Evolutionary conservation across 257 asterid species (phyloP).

Genomic region (Gentiana dahurica): DNA sequence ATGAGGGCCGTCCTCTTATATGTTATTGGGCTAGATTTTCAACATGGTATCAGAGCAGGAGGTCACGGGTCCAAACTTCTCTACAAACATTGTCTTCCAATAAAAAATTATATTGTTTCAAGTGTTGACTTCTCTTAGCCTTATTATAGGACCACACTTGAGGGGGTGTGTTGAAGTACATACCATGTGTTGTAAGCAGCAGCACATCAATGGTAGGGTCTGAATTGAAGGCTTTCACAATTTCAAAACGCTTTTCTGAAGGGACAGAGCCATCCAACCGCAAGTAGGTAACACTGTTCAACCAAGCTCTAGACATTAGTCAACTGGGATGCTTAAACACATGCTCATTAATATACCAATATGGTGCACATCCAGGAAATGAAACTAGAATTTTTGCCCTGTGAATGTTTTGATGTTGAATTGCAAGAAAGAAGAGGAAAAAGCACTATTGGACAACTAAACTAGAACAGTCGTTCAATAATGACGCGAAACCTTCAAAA

Average conservation of each 20-base stretch:
- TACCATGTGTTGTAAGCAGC: constrained; percentile 97
- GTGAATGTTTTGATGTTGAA: neutral
- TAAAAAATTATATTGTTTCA: too few relatives aligned
- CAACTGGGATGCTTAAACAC: neutral
- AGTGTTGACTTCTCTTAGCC: too few relatives aligned
- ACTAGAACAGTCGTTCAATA: neutral
- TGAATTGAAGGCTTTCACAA: constrained; percentile 94
- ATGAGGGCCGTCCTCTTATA: too few relatives aligned
- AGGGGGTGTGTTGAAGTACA: neutral
- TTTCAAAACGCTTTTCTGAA: constrained; percentile 91
- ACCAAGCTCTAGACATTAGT: constrained; percentile 15
- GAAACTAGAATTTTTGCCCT: neutral
- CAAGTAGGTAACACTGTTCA: constrained; percentile 77
- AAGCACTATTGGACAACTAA: neutral
- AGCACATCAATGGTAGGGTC: constrained; percentile 97
- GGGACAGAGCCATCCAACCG: constrained; percentile 98
- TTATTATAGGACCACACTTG: too few relatives aligned
- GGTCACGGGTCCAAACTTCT: too few relatives aligned
- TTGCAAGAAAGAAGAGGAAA: neutral
- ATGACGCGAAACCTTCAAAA: neutral
- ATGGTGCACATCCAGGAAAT: neutral
- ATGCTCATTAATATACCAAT: neutral
- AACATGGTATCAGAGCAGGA: too few relatives aligned
- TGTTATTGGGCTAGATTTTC: too few relatives aligned
- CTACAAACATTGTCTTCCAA: too few relatives aligned